Evolutionary conservation across 106 monocot genomes (phyloP).

Genomic region (Dioscorea dumetorum): DNA sequence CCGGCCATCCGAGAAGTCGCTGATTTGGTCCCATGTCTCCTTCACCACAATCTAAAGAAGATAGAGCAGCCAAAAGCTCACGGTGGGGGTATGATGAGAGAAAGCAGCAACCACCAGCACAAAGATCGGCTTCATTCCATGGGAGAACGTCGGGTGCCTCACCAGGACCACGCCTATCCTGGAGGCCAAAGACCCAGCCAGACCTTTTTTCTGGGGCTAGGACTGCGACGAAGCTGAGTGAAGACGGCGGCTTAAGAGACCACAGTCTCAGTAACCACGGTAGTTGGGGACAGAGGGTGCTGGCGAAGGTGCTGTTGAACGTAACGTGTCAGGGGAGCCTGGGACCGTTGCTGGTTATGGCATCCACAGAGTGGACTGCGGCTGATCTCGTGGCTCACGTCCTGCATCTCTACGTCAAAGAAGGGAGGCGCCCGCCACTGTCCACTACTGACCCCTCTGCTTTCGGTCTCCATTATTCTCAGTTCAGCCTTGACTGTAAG

Average conservation of each 20-base stretch:
- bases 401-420: constrained; percentile 55
- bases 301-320: constrained; percentile 63
- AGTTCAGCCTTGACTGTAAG: constrained; percentile 66
- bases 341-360: constrained; percentile 68
- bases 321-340: constrained; percentile 62
- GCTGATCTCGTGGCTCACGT: constrained; percentile 38
- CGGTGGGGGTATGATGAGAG: no score
- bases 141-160: constrained; percentile 7
- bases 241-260: neutral
- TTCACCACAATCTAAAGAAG: no score
- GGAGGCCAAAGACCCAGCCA: constrained; percentile 46
- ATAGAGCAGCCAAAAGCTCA: no score
- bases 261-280: neutral
- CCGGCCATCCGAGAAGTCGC: no score
- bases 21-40: no score
- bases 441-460: constrained; percentile 22
- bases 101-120: neutral
- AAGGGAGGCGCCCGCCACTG: constrained; percentile 52
- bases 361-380: constrained; percentile 65
- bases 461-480: constrained; percentile 82
- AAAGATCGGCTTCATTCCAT: constrained; percentile 36
- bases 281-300: constrained; percentile 22
- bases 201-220: constrained; percentile 18
- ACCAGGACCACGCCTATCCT: neutral
- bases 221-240: neutral